Evolutionary conservation across 805 yeast species (phyloP), one percentile per base, ranked within the genome.

Genomic region (Blastobotrys attinorum): DNA sequence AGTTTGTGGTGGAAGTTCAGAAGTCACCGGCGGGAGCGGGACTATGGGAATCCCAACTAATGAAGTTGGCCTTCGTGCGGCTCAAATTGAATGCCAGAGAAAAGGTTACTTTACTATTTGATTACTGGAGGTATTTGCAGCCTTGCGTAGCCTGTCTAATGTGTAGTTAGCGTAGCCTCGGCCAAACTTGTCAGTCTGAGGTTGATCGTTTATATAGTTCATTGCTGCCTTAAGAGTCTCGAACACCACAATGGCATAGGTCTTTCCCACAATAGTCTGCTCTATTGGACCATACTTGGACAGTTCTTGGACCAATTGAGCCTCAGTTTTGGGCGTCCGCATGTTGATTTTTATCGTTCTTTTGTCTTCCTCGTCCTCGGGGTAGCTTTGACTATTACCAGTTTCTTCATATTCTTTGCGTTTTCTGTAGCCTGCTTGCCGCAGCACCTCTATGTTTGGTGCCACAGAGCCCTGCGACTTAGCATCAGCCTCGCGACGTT

Each of bases 401-500:
- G 17, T 11, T 33, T 48, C 41, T n/a, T 48, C 50, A 17, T 43
- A 47, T 25, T 16, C 31, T 22, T 41, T 39, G 31, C 50, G 22
- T 31, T 43, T 44, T 13, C 36, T 39, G 17, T 33, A 42, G 3
- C 48, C 56, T 38, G 48, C 57, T 44, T 35, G 37, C 43, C 42
- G 47, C 44, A 49, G 40, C 33, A 40, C 29, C 17, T 46, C 54
- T 27, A 52, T 34, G 31, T 37, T 40, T 3, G 54, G 40, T 29
- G 48, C 49, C 29, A 27, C 22, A 6, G 44, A 47, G 8, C 16
- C 15, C 3, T 29, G 39, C 5, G 22, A 23, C 8, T 17, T 25
- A 3, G 39, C 44, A 7, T 53, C 52, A 11, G 40, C 50, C 32
- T 56, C 60, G 6, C 57, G 44, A 20, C 36, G 21, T 34, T 55